phyloP scores from a whole-genome alignment of 2,329 filamentous ascomycete genomes.

The Curvularia verruculosa region DNA sequence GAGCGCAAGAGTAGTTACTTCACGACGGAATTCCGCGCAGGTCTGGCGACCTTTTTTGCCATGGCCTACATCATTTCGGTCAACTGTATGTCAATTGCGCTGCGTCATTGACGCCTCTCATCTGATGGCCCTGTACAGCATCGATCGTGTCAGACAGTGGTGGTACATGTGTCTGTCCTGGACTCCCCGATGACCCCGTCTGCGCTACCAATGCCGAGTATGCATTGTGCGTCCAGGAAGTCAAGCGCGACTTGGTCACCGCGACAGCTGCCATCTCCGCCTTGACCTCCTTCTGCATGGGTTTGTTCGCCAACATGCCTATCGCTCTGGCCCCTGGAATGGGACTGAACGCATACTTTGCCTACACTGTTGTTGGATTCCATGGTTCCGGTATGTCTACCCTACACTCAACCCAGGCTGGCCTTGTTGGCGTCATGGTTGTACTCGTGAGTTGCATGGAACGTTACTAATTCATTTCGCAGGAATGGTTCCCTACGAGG shows the following conservation, averaged over 20 bases:
- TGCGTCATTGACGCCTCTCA: slow-evolving; percentile 40
- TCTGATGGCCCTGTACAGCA: slow-evolving; percentile 27
- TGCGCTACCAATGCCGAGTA: slow-evolving; percentile 66
- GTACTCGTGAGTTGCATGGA: slow-evolving; percentile 9
- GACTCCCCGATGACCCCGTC: slow-evolving; percentile 54
- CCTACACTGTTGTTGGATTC: slow-evolving; percentile 79
- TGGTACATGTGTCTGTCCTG: slow-evolving; percentile 75
- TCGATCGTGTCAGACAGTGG: slow-evolving; percentile 74
- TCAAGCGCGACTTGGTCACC: slow-evolving; percentile 81
- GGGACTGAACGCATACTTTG: slow-evolving; percentile 87
- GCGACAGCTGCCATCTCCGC: slow-evolving; percentile 84
- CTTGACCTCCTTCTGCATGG: slow-evolving; percentile 82
- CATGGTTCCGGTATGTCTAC: slow-evolving; percentile 67
- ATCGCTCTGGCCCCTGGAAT: slow-evolving; percentile 76
- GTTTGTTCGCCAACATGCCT: slow-evolving; percentile 80
- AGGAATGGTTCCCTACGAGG: slow-evolving; percentile 69
- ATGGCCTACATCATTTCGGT: slow-evolving; percentile 67
- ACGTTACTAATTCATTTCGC: slow-evolving; percentile 25
- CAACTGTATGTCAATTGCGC: slow-evolving; percentile 52
- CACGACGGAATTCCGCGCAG: slow-evolving; percentile 82
- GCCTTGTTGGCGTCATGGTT: slow-evolving; percentile 3
- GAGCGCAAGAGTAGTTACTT: slow-evolving; percentile 78
- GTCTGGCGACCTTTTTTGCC: slow-evolving; percentile 70
- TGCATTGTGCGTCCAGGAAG: slow-evolving; percentile 63
- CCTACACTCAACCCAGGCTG: slow-evolving; percentile 6